A percentile compares a stretch with the other conserved stretches of the same genome.
Evolutionary conservation across 2,329 filamentous ascomycete genomes (phyloP).

Genomic region (Xylariaceae sp.): DNA sequence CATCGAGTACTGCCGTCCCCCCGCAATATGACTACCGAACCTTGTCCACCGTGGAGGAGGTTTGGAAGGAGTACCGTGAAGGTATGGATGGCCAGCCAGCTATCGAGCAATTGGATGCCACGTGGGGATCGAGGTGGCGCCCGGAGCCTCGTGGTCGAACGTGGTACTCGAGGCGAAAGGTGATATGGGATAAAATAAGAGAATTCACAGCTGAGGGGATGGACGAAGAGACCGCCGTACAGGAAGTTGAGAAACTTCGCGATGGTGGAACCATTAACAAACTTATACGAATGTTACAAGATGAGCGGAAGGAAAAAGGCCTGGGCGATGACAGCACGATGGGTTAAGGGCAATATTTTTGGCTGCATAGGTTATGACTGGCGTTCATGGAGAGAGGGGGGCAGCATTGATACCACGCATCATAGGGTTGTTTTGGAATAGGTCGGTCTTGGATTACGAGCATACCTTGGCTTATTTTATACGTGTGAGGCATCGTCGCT

Average conservation of each 20-base stretch:
- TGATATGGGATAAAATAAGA: constrained; percentile 40
- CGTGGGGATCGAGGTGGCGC: constrained; percentile 38
- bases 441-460: constrained; percentile 15
- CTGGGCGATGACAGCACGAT: constrained; percentile 15
- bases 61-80: constrained; percentile 38
- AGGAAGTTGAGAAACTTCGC: constrained; percentile 36
- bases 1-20: constrained; percentile 28
- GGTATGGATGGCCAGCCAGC: constrained; percentile 37
- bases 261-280: constrained; percentile 38
- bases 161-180: constrained; percentile 39
- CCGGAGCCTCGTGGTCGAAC: constrained; percentile 36
- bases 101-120: constrained; percentile 35
- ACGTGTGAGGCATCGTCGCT: neutral
- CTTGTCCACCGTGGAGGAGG: constrained; percentile 36
- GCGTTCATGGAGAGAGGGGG: constrained; percentile 18
- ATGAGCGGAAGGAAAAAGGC: constrained; percentile 35
- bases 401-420: constrained; percentile 29
- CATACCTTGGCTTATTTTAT: constrained; percentile 1
- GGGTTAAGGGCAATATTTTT: constrained; percentile 15
- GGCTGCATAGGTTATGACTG: constrained; percentile 18
- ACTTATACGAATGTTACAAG: constrained; percentile 36
- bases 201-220: constrained; percentile 36
- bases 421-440: constrained; percentile 13
- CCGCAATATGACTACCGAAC: constrained; percentile 36
- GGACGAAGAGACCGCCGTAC: constrained; percentile 35